A percentile compares a stretch with the other conserved stretches of the same genome.
These are phyloP conservation scores for Trichoderma sp. DNA, from an alignment of 2,329 filamentous ascomycete genomes.

Conservation along the genomic window DNA sequence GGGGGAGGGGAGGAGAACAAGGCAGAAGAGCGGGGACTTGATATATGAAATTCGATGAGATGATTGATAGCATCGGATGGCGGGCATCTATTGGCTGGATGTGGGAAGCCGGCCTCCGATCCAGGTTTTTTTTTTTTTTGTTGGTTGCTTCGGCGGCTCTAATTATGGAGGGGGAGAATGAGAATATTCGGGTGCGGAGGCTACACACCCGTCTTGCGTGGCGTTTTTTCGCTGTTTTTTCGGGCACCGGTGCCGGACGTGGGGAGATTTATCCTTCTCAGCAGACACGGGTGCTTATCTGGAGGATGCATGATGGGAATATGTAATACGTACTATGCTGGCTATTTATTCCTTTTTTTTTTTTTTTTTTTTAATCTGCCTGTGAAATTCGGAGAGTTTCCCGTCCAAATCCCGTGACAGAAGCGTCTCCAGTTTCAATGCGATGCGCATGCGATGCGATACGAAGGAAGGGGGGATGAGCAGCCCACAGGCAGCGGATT, in stretches of 20 bases:
- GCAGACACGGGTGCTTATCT: no score
- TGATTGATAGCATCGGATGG: background rate
- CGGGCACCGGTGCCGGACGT: constrained; percentile 1
- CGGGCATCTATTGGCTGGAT: background rate
- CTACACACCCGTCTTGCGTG: background rate
- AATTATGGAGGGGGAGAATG: no score
- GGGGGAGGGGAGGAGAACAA: background rate
- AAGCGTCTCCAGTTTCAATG: background rate
- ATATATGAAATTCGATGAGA: background rate
- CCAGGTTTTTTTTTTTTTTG: background rate
- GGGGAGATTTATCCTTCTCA: background rate
- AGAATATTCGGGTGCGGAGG: background rate
- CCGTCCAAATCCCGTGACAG: background rate
- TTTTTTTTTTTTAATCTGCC: background rate
- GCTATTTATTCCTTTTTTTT: background rate
- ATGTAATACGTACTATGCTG: no score
- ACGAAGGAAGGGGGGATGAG: background rate
- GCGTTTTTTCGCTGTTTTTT: background rate
- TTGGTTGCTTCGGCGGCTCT: background rate
- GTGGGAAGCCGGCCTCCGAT: background rate
- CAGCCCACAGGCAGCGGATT: background rate
- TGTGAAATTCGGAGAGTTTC: background rate
- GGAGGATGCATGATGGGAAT: no score
- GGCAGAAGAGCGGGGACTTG: constrained; percentile 6
- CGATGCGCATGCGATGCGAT: constrained; percentile 6